A percentile compares a stretch with the other conserved stretches of the same genome.
Conservation (phyloP, 2,329 filamentous ascomycete species). For the Fusarium odoratissimum region DNA sequence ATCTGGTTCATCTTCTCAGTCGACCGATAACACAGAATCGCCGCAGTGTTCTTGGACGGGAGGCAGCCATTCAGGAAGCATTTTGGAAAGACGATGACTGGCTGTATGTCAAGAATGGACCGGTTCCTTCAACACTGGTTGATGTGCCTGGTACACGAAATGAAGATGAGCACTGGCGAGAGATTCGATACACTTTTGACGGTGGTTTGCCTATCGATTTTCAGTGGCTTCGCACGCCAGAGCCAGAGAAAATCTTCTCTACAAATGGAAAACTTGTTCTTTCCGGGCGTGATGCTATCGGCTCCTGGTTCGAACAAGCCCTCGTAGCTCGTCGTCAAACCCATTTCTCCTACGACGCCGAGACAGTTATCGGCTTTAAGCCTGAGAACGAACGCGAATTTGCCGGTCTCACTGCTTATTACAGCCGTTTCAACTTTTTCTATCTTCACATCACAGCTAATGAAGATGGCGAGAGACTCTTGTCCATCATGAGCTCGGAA, state of each 20-base stretch:
- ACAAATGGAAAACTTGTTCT: conserved; percentile 56
- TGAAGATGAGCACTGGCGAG: conserved; percentile 61
- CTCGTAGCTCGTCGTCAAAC: conserved; percentile 66
- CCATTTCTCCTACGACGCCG: conserved; percentile 71
- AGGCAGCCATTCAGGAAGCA: conserved; percentile 68
- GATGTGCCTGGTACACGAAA: conserved; percentile 60
- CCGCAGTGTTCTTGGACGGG: conserved; percentile 65
- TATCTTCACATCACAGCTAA: conserved; percentile 69
- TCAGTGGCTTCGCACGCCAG: conserved; percentile 67
- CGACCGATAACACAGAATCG: conserved; percentile 62
- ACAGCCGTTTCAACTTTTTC: conserved; percentile 73
- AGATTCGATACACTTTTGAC: conserved; percentile 59
- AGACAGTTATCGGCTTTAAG: conserved; percentile 64
- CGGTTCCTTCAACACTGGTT: conserved; percentile 63
- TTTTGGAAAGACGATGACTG: conserved; percentile 67
- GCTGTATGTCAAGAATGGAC: conserved; percentile 70
- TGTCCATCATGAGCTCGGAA: conserved; percentile 67
- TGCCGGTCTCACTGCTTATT: conserved; percentile 71
- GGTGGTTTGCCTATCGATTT: conserved; percentile 61
- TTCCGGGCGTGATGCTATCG: conserved; percentile 63
- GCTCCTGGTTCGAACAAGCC: conserved; percentile 69
- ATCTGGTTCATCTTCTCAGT: conserved; percentile 64
- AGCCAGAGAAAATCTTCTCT: conserved; percentile 63
- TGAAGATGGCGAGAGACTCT: conserved; percentile 65
- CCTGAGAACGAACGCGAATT: conserved; percentile 69